A percentile compares a stretch with the other conserved stretches of the same genome.
Evolutionary conservation across 495 filamentous ascomycete genomes (phyloP).

Genomic region (Neurospora pannonica): DNA sequence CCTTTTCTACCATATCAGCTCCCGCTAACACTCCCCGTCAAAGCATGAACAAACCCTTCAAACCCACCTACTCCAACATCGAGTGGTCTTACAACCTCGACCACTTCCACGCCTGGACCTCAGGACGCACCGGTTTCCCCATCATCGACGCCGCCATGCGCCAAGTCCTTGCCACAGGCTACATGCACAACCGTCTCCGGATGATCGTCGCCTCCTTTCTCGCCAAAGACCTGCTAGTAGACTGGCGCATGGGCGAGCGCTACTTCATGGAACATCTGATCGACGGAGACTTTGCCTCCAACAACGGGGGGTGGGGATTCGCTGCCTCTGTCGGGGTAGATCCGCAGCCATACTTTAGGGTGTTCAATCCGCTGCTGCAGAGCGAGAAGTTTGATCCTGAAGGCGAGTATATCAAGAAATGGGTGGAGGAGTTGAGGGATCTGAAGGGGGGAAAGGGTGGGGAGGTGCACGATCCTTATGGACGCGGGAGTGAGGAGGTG

Average conservation of each 20-base stretch:
- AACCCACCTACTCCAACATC: conserved; percentile 75
- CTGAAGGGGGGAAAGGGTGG: conserved; percentile 38
- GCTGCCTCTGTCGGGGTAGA: conserved; percentile 72
- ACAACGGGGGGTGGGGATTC: conserved; percentile 92
- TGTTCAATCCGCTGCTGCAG: conserved; percentile 83
- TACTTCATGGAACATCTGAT: conserved; percentile 86
- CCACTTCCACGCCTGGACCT: conserved; percentile 64
- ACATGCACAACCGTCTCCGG: conserved; percentile 84
- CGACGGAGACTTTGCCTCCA: conserved; percentile 87
- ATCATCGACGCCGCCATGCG: conserved; percentile 93
- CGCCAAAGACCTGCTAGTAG: conserved; percentile 74
- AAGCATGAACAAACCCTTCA: conserved; percentile 92
- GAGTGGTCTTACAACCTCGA: conserved; percentile 66
- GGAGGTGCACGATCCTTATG: conserved; percentile 66
- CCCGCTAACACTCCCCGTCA: neutral
- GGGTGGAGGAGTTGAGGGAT: conserved; percentile 58
- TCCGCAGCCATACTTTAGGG: conserved; percentile 84
- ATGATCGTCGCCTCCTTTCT: conserved; percentile 88
- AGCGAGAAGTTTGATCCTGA: conserved; percentile 72
- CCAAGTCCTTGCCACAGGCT: conserved; percentile 59
- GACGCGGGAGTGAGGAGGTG: conserved; percentile 45
- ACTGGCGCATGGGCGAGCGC: conserved; percentile 84
- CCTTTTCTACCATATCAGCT: neutral
- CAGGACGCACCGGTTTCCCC: conserved; percentile 72
- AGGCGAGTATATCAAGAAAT: conserved; percentile 61